These are phyloP conservation scores for Asterella californica DNA, from an alignment of 225 moss, liverwort and hornwort genomes.

Conservation along the genomic window DNA sequence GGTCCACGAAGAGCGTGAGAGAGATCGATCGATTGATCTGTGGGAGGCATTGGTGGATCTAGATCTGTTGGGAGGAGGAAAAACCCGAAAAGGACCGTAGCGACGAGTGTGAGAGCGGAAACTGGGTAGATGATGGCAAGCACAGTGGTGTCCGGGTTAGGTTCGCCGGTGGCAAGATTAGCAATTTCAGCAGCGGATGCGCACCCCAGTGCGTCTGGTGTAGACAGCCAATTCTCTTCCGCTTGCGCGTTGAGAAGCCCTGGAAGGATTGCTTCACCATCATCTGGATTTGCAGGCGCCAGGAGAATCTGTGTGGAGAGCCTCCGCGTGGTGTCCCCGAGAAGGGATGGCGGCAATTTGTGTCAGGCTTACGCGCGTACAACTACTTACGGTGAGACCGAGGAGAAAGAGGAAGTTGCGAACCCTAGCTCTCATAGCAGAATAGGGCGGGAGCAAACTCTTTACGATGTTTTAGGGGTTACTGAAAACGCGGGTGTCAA, in stretches of 20 bases:
- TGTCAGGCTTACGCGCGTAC: slow-evolving; percentile 6
- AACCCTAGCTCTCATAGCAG: not conserved
- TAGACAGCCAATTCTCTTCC: not conserved
- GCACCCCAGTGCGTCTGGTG: not conserved
- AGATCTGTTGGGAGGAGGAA: not conserved
- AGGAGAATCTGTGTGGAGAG: not conserved
- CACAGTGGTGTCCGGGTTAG: not conserved
- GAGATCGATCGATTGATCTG: not conserved
- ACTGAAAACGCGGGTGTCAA: slow-evolving; percentile 43
- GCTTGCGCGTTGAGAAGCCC: not conserved
- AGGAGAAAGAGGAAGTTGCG: not conserved
- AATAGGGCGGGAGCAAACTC: slow-evolving; percentile 9
- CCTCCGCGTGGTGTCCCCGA: not conserved
- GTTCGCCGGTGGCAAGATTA: slow-evolving; percentile 9
- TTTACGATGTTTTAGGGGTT: slow-evolving; percentile 57
- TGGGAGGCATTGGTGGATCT: too few relatives aligned
- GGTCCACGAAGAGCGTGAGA: not conserved
- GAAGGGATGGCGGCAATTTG: not conserved
- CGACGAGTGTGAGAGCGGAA: not conserved
- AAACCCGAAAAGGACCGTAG: not conserved
- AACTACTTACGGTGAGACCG: not conserved
- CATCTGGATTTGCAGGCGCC: not conserved
- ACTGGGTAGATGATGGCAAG: not conserved
- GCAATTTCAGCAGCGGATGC: not conserved
- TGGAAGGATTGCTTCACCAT: not conserved